Base-by-base conservation (phyloP, 768 basidiomycete species). In the Naganishia randhawae region DNA sequence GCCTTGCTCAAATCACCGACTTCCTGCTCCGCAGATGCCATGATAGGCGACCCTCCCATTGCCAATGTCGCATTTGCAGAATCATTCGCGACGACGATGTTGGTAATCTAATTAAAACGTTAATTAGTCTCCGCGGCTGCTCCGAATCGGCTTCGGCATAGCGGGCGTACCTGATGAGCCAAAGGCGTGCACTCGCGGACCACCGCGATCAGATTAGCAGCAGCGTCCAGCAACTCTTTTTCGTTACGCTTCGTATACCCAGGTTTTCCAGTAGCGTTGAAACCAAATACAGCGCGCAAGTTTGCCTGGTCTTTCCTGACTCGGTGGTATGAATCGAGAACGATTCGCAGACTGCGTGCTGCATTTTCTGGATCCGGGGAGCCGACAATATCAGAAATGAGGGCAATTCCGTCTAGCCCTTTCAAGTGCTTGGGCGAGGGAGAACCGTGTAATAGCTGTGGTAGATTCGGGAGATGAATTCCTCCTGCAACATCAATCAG, bases 1-100 rank as follows among this genome's bases (percentile, higher is more conserved):
- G 87, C 84, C 37, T 82, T 81, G 64, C 86, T 83, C 22, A 97
- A 83, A 69, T 94, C 90, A 31, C 85, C 84, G 84, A 92, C 92
- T 76, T 97, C 94, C 67, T 84, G 83, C 0, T 88, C 84, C 27
- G 88, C 86, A 22, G 89, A 88, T 2, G 93, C 90, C 94, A 97
- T 97, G 76, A 97, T 93, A 0, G 94, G 94, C 68, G 90, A 92
- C 16, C 87, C 92, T 19, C 90, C 89, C 4, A 96, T 74, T 0
- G 92, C 91, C 7, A 97, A 84, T 1, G 92, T 95, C 1, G 89
- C 85, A 75, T 95, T 96, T 25, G 92, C 92, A 5, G 89, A 90
- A 81, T 94, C 92, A 22, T 87, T 93, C 22, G 87, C 86, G 33
- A 92, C 91, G 17, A 96, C 92, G 22, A 83, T 87, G 74, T 95